Conservation (phyloP, 306 rosid genomes). For the Ammopiptanthus mongolicus region DNA sequence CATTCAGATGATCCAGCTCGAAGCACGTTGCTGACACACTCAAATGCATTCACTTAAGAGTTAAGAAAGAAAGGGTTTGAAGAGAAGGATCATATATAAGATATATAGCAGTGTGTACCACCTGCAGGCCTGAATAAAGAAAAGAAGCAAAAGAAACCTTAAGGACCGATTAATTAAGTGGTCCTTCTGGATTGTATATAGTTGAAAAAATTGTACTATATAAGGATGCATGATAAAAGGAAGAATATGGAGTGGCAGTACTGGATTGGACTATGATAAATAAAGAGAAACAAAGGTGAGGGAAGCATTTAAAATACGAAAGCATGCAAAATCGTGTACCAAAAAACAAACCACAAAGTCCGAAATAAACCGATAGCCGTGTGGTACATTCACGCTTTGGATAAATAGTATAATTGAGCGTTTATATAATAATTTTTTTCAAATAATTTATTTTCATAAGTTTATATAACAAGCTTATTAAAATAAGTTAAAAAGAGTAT, state of each 20-base stretch:
- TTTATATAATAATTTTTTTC: too few species aligned
- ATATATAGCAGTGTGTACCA: neutral
- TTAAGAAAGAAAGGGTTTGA: neutral
- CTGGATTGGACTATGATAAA: neutral
- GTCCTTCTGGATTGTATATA: neutral
- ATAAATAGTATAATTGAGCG: too few species aligned
- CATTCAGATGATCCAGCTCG: neutral
- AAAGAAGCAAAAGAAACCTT: constrained; percentile 2
- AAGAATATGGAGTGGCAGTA: neutral
- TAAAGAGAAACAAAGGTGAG: neutral
- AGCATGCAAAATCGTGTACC: neutral
- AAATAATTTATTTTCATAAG: too few species aligned
- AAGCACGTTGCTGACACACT: neutral
- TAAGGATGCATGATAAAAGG: neutral
- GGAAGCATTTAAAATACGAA: neutral
- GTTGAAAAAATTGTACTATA: too few species aligned
- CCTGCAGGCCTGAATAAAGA: neutral
- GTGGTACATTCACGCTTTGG: too few species aligned
- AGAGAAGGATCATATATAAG: neutral
- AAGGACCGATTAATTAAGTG: neutral
- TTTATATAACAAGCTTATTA: too few species aligned
- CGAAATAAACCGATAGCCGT: neutral
- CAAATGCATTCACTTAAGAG: neutral
- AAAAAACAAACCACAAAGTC: neutral
- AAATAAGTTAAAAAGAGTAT: too few species aligned